A percentile compares a stretch with the other conserved stretches of the same genome.
Evolutionary conservation across 164 flowering plant genomes (phyloP).

Genomic region (Stephania cephalantha): DNA sequence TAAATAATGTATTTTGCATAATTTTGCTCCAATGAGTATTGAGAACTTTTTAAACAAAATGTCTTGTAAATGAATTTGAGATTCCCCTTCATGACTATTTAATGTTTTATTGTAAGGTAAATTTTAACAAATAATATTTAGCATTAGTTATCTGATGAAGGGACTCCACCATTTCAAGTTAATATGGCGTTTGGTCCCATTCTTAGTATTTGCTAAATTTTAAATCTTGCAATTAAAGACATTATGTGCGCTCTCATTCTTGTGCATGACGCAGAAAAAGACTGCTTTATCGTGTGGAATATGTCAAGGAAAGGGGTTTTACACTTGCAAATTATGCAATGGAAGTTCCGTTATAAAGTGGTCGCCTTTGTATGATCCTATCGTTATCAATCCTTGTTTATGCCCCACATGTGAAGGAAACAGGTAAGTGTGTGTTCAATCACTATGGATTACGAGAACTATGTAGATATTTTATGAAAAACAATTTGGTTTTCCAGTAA

Average conservation of each 20-base stretch:
- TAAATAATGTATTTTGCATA: too few relatives aligned
- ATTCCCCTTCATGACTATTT: neutral
- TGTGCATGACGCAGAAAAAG: constrained; percentile 36
- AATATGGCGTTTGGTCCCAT: neutral
- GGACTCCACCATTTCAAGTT: neutral
- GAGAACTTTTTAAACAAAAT: too few relatives aligned
- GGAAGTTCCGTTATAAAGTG: constrained; percentile 62
- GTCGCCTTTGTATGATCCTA: constrained; percentile 72
- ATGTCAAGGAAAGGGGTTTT: constrained; percentile 63
- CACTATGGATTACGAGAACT: neutral
- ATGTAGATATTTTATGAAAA: too few relatives aligned
- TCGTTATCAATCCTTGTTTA: constrained; percentile 60
- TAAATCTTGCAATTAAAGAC: neutral
- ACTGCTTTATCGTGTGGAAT: constrained; percentile 38
- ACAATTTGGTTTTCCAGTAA: too few relatives aligned
- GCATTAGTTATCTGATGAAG: neutral
- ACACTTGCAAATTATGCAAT: constrained; percentile 61
- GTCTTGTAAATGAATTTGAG: neutral
- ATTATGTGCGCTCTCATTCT: neutral
- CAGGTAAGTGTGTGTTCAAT: constrained; percentile 28
- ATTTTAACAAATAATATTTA: neutral
- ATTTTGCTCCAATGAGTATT: too few relatives aligned
- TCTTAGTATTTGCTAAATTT: neutral
- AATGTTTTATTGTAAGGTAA: neutral
- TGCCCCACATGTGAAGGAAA: constrained; percentile 87